Base-by-base conservation (phyloP, 768 basidiomycete genomes). In the Suillus sp. region DNA sequence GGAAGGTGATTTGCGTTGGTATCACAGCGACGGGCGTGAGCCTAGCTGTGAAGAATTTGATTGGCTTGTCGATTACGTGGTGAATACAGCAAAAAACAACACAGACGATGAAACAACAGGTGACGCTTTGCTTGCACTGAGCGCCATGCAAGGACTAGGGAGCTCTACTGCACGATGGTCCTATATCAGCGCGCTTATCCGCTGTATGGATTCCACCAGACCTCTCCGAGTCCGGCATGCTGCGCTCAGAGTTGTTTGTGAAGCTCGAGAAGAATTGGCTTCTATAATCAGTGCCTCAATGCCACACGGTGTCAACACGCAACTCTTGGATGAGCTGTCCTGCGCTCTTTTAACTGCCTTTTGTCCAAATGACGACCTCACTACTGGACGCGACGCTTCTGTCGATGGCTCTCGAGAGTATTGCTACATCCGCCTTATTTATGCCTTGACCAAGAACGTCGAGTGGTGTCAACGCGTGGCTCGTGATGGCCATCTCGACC, bases 71-170 rank as follows among this genome's bases (percentile, higher is more conserved):
- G 30, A 53, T n/a, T 54, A 54, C n/a, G 5, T 35, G 11, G 13
- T 0, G 11, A 3, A 7, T 22, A 13, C 9, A 1, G 7, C 18
- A 9, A 1, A 53, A 18, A 0, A 20, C 6, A 0, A 0, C 2
- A 53, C 32, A 13, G 32, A n/a, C 6, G 20, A 54, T 14, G 34
- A 34, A 7, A 35, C 53, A 14, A 1, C 7, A 7, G 32, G 32
- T 14, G 53, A 54, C 7, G 34, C 34, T 22, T 14, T 54, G 6
- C 34, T 54, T 10, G 34, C 13, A 22, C 53, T 54, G 20, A 54
- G 53, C 13, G n/a, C 53, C 20, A 54, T 54, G 34, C 53, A 6
- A 3, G 32, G 53, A n/a, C 6, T 54, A 35, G n/a, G 34, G 7
- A 34, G 34, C 11, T 14, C 53, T 22, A 10, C 11, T n/a, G 14